phyloP scores from a whole-genome alignment of 2,329 filamentous ascomycete genomes.

The Metarhizium rileyi region DNA sequence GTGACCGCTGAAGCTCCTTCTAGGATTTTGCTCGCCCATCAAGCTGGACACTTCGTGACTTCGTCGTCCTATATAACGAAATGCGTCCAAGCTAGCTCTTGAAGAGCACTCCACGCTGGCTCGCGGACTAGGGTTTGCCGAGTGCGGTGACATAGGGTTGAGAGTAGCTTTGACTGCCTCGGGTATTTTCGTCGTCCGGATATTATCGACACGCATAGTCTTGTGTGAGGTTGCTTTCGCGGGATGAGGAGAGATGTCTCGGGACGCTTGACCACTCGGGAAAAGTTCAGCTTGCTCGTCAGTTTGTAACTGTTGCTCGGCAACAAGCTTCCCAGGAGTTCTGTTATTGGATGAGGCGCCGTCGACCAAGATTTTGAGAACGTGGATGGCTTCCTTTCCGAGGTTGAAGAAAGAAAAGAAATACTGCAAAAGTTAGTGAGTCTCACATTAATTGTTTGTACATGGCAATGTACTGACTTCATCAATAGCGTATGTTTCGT shows the following conservation, averaged over 20 bases:
- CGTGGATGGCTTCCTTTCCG: conserved; percentile 71
- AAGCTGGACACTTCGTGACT: conserved; percentile 43
- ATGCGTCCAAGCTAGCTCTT: conserved; percentile 44
- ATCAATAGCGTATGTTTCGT: conserved; percentile 90
- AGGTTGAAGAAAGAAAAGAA: conserved; percentile 93
- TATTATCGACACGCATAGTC: conserved; percentile 17
- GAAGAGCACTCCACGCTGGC: conserved; percentile 40
- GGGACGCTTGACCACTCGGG: background rate
- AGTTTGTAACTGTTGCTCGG: conserved; percentile 9
- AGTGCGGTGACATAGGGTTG: conserved; percentile 38
- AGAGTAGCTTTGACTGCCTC: conserved; percentile 55
- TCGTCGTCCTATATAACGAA: conserved; percentile 35
- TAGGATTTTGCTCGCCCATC: conserved; percentile 31
- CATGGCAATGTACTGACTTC: conserved; percentile 49
- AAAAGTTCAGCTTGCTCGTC: background rate
- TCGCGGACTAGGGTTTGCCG: conserved; percentile 40
- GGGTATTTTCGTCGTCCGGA: conserved; percentile 33
- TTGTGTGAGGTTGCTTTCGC: conserved; percentile 7
- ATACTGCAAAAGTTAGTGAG: conserved; percentile 44
- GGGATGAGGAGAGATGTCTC: conserved; percentile 8
- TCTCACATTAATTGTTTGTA: background rate
- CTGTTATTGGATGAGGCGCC: conserved; percentile 41
- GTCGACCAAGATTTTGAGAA: conserved; percentile 64
- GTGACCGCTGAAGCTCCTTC: conserved; percentile 55
- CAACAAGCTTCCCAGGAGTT: conserved; percentile 14